Conservation (phyloP, 805 yeast genomes). For the Maudiozyma serrabonitensis region DNA sequence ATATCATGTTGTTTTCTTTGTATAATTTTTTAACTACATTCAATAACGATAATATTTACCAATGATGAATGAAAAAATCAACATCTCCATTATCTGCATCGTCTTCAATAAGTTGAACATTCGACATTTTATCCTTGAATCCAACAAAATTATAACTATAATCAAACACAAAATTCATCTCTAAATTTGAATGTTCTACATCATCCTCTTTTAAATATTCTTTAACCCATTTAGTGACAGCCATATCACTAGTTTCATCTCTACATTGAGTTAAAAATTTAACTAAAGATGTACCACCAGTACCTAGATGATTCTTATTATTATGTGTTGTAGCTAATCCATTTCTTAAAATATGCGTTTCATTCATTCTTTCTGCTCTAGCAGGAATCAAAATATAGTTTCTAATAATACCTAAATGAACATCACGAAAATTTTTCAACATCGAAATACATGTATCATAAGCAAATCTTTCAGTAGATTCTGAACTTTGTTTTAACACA, state of each 20-base stretch:
- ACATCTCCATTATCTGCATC: constrained; percentile 2
- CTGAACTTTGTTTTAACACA: constrained; percentile 37
- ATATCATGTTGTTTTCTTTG: not conserved
- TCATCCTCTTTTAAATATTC: not conserved
- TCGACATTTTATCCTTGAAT: constrained; percentile 1
- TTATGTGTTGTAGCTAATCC: not conserved
- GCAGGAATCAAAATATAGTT: constrained; percentile 80
- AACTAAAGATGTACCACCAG: constrained; percentile 88
- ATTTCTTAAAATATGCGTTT: not conserved
- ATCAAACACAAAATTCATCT: constrained; percentile 3
- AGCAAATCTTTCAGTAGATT: constrained; percentile 54
- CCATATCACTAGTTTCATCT: constrained; percentile 55
- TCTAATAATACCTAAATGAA: constrained; percentile 87
- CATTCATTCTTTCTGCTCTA: constrained; percentile 11
- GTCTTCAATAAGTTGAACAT: not conserved
- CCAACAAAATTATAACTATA: constrained; percentile 3
- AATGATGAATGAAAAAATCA: constrained; percentile 4
- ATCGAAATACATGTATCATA: constrained; percentile 87
- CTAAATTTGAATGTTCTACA: not conserved
- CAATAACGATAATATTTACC: not conserved
- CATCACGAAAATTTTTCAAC: constrained; percentile 81
- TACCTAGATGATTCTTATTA: constrained; percentile 39
- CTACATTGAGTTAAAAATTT: constrained; percentile 92
- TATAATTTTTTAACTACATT: not conserved
- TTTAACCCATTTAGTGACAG: constrained; percentile 1